Conservation (phyloP, 2,329 filamentous ascomycete genomes). For the Monosporascus sp. region DNA sequence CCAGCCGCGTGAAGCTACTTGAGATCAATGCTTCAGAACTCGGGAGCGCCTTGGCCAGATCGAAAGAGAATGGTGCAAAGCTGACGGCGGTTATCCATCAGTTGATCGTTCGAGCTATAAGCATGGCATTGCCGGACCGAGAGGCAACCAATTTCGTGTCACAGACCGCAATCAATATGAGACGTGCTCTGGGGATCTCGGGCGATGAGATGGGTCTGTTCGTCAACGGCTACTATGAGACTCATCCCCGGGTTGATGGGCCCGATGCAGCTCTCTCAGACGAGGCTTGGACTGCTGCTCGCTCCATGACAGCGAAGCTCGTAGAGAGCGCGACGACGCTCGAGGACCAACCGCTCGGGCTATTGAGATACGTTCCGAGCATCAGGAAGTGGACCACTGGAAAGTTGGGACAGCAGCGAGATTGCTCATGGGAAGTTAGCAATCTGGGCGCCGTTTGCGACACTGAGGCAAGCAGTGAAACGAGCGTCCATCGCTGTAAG, state of each 20-base stretch:
- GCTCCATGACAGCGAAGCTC: constrained; percentile 25
- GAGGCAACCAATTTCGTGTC: constrained; percentile 29
- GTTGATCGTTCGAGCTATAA: constrained; percentile 32
- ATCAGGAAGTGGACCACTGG: constrained; percentile 33
- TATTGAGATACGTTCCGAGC: constrained; percentile 35
- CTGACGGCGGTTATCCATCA: constrained; percentile 36
- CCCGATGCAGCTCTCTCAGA: constrained; percentile 4
- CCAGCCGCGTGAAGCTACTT: constrained; percentile 26
- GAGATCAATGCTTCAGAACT: constrained; percentile 25
- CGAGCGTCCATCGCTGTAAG: not conserved
- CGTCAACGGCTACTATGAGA: constrained; percentile 23
- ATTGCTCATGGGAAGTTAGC: constrained; percentile 39
- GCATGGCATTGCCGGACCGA: constrained; percentile 18
- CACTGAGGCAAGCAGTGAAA: not conserved
- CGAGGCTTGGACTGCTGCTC: constrained; percentile 29
- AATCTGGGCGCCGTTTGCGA: constrained; percentile 35
- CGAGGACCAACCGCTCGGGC: constrained; percentile 28
- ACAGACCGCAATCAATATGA: constrained; percentile 35
- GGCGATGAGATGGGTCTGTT: constrained; percentile 31
- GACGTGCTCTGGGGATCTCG: constrained; percentile 25
- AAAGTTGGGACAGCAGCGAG: constrained; percentile 32
- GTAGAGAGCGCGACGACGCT: constrained; percentile 21
- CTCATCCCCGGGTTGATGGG: constrained; percentile 11
- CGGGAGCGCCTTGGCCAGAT: constrained; percentile 19
- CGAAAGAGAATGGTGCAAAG: constrained; percentile 29